Conservation (phyloP, 2,329 filamentous ascomycete species). For the Cordyceps cateniannulata region DNA sequence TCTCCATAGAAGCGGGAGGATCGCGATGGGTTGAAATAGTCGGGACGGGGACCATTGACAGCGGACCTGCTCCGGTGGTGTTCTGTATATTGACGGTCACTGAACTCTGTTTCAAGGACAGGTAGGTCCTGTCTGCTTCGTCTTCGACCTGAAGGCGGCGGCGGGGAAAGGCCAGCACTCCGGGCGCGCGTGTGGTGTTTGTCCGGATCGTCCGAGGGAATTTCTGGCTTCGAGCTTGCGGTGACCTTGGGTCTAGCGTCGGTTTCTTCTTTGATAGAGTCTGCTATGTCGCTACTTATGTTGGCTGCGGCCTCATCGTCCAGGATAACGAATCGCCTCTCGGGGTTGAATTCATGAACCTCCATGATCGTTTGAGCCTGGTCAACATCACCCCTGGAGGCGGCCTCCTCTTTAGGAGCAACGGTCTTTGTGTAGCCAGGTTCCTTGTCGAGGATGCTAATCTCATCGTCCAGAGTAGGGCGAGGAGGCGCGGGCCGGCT, state of each 20-base stretch:
- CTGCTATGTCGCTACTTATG: conserved; percentile 18
- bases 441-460: conserved; percentile 55
- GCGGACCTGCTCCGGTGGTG: conserved; percentile 32
- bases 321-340: conserved; percentile 60
- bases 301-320: conserved; percentile 20
- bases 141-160: conserved; percentile 19
- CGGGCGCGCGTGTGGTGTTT: neutral
- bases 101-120: conserved; percentile 36
- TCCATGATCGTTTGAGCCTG: conserved; percentile 63
- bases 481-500: conserved; percentile 41
- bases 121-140: conserved; percentile 36
- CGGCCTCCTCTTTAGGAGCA: conserved; percentile 45
- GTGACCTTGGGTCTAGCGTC: conserved; percentile 12
- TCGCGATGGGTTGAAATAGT: conserved; percentile 25
- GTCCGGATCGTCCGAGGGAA: neutral
- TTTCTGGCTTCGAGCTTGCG: neutral
- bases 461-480: conserved; percentile 65
- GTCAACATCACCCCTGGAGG: conserved; percentile 57
- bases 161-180: conserved; percentile 15
- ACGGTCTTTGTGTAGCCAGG: conserved; percentile 32
- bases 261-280: conserved; percentile 21
- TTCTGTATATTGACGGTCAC: conserved; percentile 21
- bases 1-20: conserved; percentile 25
- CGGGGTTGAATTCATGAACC: conserved; percentile 52
- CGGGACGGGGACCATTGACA: conserved; percentile 24